Evolutionary conservation across 257 asterid species (phyloP).

Genomic region (Nicotiana otophora): DNA sequence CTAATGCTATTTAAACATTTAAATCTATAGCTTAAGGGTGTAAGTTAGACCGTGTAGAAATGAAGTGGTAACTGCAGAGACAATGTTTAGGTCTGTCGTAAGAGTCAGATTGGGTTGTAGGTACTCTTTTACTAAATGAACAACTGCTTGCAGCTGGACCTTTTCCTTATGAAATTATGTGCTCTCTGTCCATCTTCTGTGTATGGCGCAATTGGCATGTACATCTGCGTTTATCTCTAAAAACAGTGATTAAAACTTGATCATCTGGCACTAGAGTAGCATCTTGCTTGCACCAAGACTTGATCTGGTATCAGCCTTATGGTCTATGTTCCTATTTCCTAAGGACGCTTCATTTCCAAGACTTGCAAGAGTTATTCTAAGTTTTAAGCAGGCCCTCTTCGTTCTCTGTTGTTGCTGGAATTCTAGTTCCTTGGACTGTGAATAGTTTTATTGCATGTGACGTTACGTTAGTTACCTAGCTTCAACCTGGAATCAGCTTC

Average conservation of each 20-base stretch:
- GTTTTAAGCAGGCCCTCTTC: background rate
- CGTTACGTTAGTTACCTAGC: background rate
- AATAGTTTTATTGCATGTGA: background rate
- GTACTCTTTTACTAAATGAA: background rate
- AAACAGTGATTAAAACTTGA: background rate
- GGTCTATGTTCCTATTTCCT: background rate
- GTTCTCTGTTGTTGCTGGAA: background rate
- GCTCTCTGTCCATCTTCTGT: background rate
- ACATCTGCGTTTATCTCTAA: background rate
- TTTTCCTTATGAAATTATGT: background rate
- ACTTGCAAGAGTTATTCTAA: background rate
- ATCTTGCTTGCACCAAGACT: background rate
- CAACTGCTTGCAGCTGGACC: background rate
- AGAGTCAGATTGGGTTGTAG: background rate
- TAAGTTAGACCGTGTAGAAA: background rate
- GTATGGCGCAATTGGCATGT: background rate
- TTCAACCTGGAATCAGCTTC: background rate
- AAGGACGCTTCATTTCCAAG: background rate
- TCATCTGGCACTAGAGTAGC: background rate
- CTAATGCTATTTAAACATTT: background rate
- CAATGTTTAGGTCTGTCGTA: background rate
- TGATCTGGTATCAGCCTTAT: background rate
- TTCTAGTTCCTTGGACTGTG: background rate
- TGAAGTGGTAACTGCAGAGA: background rate
- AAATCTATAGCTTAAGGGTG: background rate